Evolutionary conservation across 2,329 filamentous ascomycete genomes (phyloP).

Genomic region (Parastagonospora avenae): DNA sequence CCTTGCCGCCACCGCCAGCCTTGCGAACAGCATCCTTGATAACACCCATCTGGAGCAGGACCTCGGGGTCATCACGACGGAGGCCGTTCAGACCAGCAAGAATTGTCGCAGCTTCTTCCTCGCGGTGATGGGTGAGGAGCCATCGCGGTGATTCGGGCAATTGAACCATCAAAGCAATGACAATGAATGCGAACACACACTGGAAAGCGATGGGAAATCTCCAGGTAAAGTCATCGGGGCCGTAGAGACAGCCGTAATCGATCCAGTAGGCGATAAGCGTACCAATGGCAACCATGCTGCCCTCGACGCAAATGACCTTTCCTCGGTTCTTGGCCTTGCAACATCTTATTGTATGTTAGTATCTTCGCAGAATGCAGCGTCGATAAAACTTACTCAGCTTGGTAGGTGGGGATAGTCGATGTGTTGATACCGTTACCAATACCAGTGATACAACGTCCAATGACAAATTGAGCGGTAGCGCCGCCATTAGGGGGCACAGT

Average conservation of each 20-base stretch:
- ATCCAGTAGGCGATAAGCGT: slow-evolving; percentile 59
- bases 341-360: slow-evolving; percentile 25
- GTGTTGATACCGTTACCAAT: slow-evolving; percentile 62
- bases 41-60: slow-evolving; percentile 64
- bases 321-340: slow-evolving; percentile 62
- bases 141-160: slow-evolving; percentile 39
- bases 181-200: slow-evolving; percentile 51
- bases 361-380: not conserved
- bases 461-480: slow-evolving; percentile 56
- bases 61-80: slow-evolving; percentile 59
- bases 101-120: slow-evolving; percentile 55
- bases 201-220: slow-evolving; percentile 60
- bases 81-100: slow-evolving; percentile 55
- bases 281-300: slow-evolving; percentile 56
- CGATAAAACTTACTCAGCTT: slow-evolving; percentile 50
- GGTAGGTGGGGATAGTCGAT: slow-evolving; percentile 59
- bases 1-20: slow-evolving; percentile 43
- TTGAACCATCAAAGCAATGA: slow-evolving; percentile 42
- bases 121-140: slow-evolving; percentile 42
- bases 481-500: slow-evolving; percentile 31
- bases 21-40: slow-evolving; percentile 60
- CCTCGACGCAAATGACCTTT: slow-evolving; percentile 64
- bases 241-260: slow-evolving; percentile 51
- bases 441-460: slow-evolving; percentile 58
- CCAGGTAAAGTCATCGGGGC: slow-evolving; percentile 46